These are phyloP conservation scores for Thecaphora thlaspeos DNA, from an alignment of 1,284 basidiomycete genomes.

Conservation along the genomic window DNA sequence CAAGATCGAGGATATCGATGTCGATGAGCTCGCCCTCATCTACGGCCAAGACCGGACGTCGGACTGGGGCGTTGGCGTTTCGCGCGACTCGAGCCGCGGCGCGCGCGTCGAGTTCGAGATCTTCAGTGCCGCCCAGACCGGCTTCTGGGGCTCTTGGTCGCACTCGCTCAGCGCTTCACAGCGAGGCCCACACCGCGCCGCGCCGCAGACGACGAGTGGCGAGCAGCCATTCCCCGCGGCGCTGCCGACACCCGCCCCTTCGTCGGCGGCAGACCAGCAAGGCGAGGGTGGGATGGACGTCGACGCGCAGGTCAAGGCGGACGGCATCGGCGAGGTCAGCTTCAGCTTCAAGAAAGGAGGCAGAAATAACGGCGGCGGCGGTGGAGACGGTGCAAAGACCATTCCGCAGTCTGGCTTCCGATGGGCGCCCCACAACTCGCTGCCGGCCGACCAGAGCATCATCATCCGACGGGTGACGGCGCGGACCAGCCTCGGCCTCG, in stretches of 20 bases:
- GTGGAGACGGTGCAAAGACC: not conserved
- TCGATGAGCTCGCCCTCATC: slow-evolving; percentile 36
- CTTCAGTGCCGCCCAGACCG: slow-evolving; percentile 20
- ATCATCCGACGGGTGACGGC: slow-evolving; percentile 31
- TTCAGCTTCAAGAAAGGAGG: slow-evolving; percentile 1
- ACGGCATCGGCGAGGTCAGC: slow-evolving; percentile 5
- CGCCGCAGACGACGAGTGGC: no score
- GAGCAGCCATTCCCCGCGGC: no score
- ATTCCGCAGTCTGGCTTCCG: not conserved
- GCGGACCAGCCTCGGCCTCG: slow-evolving; percentile 19
- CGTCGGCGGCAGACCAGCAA: slow-evolving; percentile 1
- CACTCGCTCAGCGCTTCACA: slow-evolving; percentile 37
- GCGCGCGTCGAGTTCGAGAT: slow-evolving; percentile 43
- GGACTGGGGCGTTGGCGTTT: slow-evolving; percentile 46
- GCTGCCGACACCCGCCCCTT: not conserved
- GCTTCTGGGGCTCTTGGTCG: slow-evolving; percentile 43
- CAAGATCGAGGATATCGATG: slow-evolving; percentile 35
- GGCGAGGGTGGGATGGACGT: slow-evolving; percentile 5
- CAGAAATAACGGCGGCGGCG: not conserved
- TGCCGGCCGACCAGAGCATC: slow-evolving; percentile 30
- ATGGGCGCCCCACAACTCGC: slow-evolving; percentile 16
- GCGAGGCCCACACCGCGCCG: slow-evolving; percentile 31
- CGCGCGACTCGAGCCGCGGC: slow-evolving; percentile 28
- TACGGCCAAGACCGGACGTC: slow-evolving; percentile 41
- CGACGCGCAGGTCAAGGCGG: no score